phyloP scores from a whole-genome alignment of 73 alveolate genomes.

The Tetrahymena borealis region DNA sequence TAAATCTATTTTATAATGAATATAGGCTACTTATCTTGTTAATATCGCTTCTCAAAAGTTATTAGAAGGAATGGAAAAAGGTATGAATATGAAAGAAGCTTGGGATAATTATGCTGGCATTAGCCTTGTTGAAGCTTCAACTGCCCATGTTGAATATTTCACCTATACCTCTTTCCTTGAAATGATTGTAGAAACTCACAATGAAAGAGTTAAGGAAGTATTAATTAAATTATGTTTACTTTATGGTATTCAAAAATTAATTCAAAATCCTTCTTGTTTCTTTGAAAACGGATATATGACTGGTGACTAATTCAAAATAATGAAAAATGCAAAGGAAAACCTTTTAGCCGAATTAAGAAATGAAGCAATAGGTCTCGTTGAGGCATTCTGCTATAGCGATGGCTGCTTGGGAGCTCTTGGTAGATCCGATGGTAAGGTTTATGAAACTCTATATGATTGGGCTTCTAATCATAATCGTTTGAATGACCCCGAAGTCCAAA shows the following conservation, averaged over 20 bases:
- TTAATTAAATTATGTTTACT: slow-evolving; percentile 12
- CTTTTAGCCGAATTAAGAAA: slow-evolving; percentile 12
- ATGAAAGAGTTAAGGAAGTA: slow-evolving; percentile 2
- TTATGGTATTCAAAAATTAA: slow-evolving; percentile 22
- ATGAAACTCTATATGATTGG: slow-evolving; percentile 38
- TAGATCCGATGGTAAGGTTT: slow-evolving; percentile 24
- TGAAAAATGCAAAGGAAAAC: slow-evolving; percentile 30
- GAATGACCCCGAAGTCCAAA: slow-evolving; percentile 28
- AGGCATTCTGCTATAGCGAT: not conserved
- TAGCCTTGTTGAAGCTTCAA: slow-evolving; percentile 11
- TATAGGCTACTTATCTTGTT: not conserved
- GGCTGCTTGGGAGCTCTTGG: slow-evolving; percentile 33
- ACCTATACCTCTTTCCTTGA: slow-evolving; percentile 26
- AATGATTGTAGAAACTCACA: not conserved
- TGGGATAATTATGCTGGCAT: slow-evolving; percentile 32
- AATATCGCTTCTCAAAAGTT: not conserved
- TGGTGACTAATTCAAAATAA: slow-evolving; percentile 12
- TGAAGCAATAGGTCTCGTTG: slow-evolving; percentile 32
- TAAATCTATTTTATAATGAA: not conserved
- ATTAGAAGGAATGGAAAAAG: slow-evolving; percentile 5
- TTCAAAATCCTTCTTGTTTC: slow-evolving; percentile 13
- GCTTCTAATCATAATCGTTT: slow-evolving; percentile 24
- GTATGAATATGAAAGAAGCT: slow-evolving; percentile 22
- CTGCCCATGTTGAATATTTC: slow-evolving; percentile 24
- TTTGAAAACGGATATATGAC: slow-evolving; percentile 29